Conservation (phyloP, 1,284 basidiomycete species). For the Rhodotorula sp. region DNA sequence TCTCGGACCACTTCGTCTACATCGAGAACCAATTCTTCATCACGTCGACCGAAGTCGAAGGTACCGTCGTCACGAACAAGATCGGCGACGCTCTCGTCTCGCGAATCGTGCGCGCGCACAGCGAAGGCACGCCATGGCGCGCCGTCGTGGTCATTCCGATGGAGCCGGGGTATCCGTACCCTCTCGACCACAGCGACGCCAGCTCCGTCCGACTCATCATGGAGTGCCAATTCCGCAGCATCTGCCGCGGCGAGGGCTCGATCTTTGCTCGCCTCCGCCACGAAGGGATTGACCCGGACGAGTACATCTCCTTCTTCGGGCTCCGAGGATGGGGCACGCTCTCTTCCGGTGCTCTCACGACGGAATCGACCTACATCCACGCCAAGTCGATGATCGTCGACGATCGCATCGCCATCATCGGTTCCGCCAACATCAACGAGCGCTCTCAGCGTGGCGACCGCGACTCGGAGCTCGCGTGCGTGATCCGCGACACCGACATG, state of each 20-base stretch:
- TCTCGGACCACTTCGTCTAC: conserved; percentile 90
- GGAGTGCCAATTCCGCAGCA: conserved; percentile 88
- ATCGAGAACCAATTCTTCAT: conserved; percentile 97
- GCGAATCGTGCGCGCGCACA: conserved; percentile 85
- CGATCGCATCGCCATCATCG: conserved; percentile 93
- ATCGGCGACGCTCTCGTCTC: conserved; percentile 93
- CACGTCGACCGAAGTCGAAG: conserved; percentile 85
- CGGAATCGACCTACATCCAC: conserved; percentile 59
- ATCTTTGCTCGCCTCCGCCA: conserved; percentile 84
- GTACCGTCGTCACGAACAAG: conserved; percentile 83
- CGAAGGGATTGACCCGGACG: conserved; percentile 87
- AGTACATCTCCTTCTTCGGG: conserved; percentile 90
- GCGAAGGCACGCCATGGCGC: conserved; percentile 78
- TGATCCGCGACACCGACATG: conserved; percentile 96
- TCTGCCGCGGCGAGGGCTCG: conserved; percentile 84
- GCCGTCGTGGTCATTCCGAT: conserved; percentile 92
- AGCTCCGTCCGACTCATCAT: conserved; percentile 88
- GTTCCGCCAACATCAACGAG: conserved; percentile 99
- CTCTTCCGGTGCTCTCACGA: conserved; percentile 77
- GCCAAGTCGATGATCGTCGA: conserved; percentile 81
- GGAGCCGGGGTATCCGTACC: conserved; percentile 89
- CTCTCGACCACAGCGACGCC: conserved; percentile 88
- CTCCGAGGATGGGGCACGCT: conserved; percentile 93
- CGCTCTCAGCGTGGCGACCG: conserved; percentile 92
- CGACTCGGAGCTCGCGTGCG: conserved; percentile 89